phyloP scores from a whole-genome alignment of 2,329 filamentous ascomycete genomes.

The Zymoseptoria ardabiliae region DNA sequence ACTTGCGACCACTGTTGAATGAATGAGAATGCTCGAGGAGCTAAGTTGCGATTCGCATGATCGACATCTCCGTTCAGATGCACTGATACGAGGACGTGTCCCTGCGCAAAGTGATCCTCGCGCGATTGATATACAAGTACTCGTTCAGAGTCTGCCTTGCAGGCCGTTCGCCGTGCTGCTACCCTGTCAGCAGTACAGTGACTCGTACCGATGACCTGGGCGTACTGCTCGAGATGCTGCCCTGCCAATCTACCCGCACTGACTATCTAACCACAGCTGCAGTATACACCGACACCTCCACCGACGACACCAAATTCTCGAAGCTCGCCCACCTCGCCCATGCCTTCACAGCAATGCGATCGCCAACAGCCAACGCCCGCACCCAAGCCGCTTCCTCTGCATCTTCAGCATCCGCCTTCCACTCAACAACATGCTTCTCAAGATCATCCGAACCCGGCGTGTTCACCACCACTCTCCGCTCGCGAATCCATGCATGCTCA shows the following conservation, averaged over 20 bases:
- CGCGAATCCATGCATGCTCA: background rate
- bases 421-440: constrained; percentile 1
- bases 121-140: too few species aligned
- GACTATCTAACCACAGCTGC: background rate
- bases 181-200: too few species aligned
- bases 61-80: background rate
- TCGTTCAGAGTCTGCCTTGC: too few species aligned
- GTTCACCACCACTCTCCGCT: background rate
- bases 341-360: background rate
- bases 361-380: background rate
- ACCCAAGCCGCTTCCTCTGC: background rate
- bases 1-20: background rate
- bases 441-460: background rate
- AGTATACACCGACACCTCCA: background rate
- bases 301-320: background rate
- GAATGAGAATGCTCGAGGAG: background rate
- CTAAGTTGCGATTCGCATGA: background rate
- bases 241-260: background rate
- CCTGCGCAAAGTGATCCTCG: too few species aligned
- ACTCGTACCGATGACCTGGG: too few species aligned
- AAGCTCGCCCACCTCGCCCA: background rate
- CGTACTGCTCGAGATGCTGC: too few species aligned
- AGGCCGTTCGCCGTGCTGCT: too few species aligned
- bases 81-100: background rate
- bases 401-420: background rate